phyloP scores from a whole-genome alignment of 2,329 filamentous ascomycete genomes.

The Fusarium newnesense region DNA sequence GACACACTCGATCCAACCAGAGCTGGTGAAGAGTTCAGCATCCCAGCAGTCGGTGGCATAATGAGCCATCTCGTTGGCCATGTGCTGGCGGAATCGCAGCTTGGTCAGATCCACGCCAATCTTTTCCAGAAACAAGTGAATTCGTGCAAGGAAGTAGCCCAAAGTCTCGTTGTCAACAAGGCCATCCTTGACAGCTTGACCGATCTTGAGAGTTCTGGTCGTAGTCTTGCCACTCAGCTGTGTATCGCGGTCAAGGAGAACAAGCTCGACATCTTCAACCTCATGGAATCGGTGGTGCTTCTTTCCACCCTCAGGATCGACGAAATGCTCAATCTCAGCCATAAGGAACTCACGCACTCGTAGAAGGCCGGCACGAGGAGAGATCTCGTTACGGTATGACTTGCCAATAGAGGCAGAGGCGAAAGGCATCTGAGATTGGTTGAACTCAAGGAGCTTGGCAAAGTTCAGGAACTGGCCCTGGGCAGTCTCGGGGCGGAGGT shows the following conservation, averaged over 20 bases:
- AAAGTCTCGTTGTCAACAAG: conserved; percentile 97
- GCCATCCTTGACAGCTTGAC: conserved; percentile 83
- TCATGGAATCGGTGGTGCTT: conserved; percentile 90
- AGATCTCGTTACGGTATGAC: conserved; percentile 98
- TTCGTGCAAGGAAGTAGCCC: conserved; percentile 95
- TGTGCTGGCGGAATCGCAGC: conserved; percentile 96
- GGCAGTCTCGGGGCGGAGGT: conserved; percentile 92
- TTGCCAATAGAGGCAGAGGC: conserved; percentile 97
- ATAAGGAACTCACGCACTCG: conserved; percentile 97
- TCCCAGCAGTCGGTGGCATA: conserved; percentile 99
- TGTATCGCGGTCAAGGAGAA: conserved; percentile 83
- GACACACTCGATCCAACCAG: conserved; percentile 98
- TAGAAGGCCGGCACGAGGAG: conserved; percentile 87
- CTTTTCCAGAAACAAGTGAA: conserved; percentile 88
- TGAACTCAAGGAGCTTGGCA: conserved; percentile 94
- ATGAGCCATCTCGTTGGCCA: conserved; percentile 82
- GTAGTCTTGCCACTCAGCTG: conserved; percentile 88
- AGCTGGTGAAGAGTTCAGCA: conserved; percentile 88
- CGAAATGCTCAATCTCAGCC: conserved; percentile 99
- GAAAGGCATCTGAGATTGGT: conserved; percentile 94
- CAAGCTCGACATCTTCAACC: conserved; percentile 84
- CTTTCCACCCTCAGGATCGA: conserved; percentile 94
- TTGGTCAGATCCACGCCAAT: conserved; percentile 89
- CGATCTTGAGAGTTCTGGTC: conserved; percentile 78
- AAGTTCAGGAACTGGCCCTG: conserved; percentile 99